Percentiles rank a stretch among this genome's conserved stretches.
phyloP scores from a whole-genome alignment of 352 stramenopile genomes.

The Pythium brassicae region DNA sequence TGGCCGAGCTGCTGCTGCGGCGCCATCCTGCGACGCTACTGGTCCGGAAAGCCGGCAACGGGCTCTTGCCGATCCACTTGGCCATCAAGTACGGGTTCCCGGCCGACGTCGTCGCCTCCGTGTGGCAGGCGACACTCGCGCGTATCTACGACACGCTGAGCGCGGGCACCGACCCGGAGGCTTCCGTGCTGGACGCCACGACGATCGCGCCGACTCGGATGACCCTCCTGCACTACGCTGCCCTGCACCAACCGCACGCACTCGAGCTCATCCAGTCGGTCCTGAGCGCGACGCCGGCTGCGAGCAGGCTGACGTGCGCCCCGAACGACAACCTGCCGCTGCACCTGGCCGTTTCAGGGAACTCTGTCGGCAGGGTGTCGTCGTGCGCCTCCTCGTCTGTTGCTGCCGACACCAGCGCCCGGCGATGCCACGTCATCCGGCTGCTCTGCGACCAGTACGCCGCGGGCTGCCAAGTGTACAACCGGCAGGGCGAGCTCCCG shows the following conservation, averaged over 20 bases:
- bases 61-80: constrained; percentile 33
- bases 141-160: too few relatives aligned
- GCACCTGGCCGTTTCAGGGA: constrained; percentile 38
- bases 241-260: constrained; percentile 36
- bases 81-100: constrained; percentile 39
- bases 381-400: too few relatives aligned
- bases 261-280: constrained; percentile 27
- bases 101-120: constrained; percentile 9
- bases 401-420: neutral
- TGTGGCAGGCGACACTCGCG: constrained; percentile 17
- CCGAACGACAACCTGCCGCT: constrained; percentile 39
- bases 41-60: constrained; percentile 19
- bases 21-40: constrained; percentile 20
- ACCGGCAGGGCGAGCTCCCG: constrained; percentile 34
- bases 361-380: neutral
- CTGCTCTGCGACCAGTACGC: constrained; percentile 25
- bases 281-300: constrained; percentile 22
- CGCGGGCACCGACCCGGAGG: too few relatives aligned
- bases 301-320: constrained; percentile 19
- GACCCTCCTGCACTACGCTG: constrained; percentile 55
- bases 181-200: constrained; percentile 11
- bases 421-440: constrained; percentile 1
- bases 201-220: constrained; percentile 32
- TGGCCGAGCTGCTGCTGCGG: constrained; percentile 17
- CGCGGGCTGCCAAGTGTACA: constrained; percentile 37